Percentiles rank a stretch among this genome's conserved stretches.
Conservation (phyloP, 2,329 filamentous ascomycete genomes). For the Dichotomopilus funicola region DNA sequence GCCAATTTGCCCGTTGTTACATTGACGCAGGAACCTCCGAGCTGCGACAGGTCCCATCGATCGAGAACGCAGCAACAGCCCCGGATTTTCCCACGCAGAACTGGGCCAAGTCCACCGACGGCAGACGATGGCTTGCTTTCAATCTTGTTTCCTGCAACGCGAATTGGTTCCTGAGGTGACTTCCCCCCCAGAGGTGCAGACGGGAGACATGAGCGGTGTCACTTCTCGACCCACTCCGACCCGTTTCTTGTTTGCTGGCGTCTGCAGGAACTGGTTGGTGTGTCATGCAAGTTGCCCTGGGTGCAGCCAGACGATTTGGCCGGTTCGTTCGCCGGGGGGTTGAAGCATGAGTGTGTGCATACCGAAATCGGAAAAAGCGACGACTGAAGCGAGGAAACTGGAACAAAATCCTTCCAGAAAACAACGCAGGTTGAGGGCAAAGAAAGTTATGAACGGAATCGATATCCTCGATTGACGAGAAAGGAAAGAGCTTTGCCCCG, state of each 20-base stretch:
- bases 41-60: conserved; percentile 8
- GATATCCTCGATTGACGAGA: background rate
- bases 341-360: no score
- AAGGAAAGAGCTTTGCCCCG: background rate
- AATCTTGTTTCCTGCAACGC: conserved; percentile 3
- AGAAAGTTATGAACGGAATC: background rate
- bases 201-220: background rate
- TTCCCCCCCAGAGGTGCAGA: background rate
- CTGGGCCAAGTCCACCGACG: background rate
- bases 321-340: no score
- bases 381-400: no score
- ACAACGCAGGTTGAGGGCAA: background rate
- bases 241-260: conserved; percentile 1
- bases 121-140: background rate
- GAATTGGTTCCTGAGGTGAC: conserved; percentile 1
- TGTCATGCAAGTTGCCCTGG: background rate
- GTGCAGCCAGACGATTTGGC: background rate
- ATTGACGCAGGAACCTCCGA: conserved; percentile 22
- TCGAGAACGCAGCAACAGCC: background rate
- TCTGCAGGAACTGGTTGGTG: background rate
- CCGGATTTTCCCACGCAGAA: conserved; percentile 5
- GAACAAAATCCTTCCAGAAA: background rate
- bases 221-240: conserved; percentile 3
- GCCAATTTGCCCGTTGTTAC: conserved; percentile 9
- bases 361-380: no score